Percentiles rank a stretch among this genome's conserved stretches.
Evolutionary conservation across 768 basidiomycete species (phyloP).

Genomic region (Mycena leptocephala): DNA sequence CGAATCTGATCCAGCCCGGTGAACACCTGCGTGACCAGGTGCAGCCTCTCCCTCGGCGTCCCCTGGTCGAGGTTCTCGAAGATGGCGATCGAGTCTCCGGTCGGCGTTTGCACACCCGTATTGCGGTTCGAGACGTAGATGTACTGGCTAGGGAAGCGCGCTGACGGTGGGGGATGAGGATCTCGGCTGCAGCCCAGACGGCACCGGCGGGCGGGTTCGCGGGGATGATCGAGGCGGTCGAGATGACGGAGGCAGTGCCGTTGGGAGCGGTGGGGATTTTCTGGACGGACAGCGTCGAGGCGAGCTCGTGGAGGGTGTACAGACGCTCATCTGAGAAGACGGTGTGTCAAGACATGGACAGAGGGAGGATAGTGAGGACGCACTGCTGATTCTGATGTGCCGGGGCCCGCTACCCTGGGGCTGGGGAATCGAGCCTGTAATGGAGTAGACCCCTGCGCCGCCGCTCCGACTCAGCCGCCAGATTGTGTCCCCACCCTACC

Average conservation of each 20-base stretch:
- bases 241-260: slow-evolving; percentile 56
- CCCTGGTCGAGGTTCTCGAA: slow-evolving; percentile 60
- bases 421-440: slow-evolving; percentile 75
- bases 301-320: slow-evolving; percentile 63
- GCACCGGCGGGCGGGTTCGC: slow-evolving; percentile 55
- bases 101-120: slow-evolving; percentile 49
- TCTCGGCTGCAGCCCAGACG: slow-evolving; percentile 61
- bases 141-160: slow-evolving; percentile 54
- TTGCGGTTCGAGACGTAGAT: slow-evolving; percentile 67
- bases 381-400: slow-evolving; percentile 59
- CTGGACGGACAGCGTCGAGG: slow-evolving; percentile 62
- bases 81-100: slow-evolving; percentile 68
- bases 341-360: background rate
- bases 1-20: slow-evolving; percentile 65
- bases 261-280: slow-evolving; percentile 58
- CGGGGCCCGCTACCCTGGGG: slow-evolving; percentile 79
- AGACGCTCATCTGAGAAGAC: slow-evolving; percentile 55
- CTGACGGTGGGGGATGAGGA: slow-evolving; percentile 58
- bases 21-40: slow-evolving; percentile 62
- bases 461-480: slow-evolving; percentile 72
- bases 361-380: slow-evolving; percentile 13
- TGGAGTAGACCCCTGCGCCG: slow-evolving; percentile 61
- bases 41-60: slow-evolving; percentile 47
- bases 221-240: slow-evolving; percentile 57
- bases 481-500: slow-evolving; percentile 81